These are phyloP conservation scores for Salinomyces thailandicus DNA, from an alignment of 2,329 filamentous ascomycete species.

Conservation along the genomic window DNA sequence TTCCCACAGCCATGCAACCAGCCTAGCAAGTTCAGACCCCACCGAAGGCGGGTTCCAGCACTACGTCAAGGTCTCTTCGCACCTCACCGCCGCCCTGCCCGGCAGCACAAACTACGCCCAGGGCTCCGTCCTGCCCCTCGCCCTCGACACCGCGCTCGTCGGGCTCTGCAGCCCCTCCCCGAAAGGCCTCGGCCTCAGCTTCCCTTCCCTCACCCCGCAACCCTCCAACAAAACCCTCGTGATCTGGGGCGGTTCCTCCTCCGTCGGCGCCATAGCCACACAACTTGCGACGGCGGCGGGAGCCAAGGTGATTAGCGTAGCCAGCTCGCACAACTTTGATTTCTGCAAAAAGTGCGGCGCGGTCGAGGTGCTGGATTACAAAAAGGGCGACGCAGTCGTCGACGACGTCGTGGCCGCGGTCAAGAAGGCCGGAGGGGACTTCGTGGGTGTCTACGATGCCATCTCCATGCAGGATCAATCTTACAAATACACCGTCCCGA, in stretches of 20 bases:
- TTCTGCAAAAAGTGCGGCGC: conserved; percentile 25
- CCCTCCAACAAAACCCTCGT: conserved; percentile 29
- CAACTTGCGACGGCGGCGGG: conserved; percentile 29
- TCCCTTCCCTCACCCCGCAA: conserved; percentile 26
- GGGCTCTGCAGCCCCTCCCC: conserved; percentile 31
- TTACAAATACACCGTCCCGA: conserved; percentile 15
- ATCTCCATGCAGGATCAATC: conserved; percentile 17
- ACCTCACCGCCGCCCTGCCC: conserved; percentile 30
- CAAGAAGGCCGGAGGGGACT: conserved; percentile 28
- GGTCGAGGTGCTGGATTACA: conserved; percentile 26
- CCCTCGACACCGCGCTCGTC: conserved; percentile 34
- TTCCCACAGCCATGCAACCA: conserved; percentile 11
- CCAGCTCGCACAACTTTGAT: conserved; percentile 24
- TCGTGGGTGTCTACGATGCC: conserved; percentile 33
- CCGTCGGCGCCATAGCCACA: conserved; percentile 25
- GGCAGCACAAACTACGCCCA: conserved; percentile 28
- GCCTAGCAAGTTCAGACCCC: conserved; percentile 16
- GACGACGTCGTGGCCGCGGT: conserved; percentile 32
- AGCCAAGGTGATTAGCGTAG: conserved; percentile 24
- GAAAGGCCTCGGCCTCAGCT: conserved; percentile 29
- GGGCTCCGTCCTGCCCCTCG: conserved; percentile 35
- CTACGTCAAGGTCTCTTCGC: conserved; percentile 24
- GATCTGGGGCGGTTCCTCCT: conserved; percentile 29
- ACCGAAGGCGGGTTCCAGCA: conserved; percentile 25
- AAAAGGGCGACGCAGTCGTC: conserved; percentile 17